Base-by-base conservation (phyloP, 345 rosid genomes). In the Hevea brasiliensis region DNA sequence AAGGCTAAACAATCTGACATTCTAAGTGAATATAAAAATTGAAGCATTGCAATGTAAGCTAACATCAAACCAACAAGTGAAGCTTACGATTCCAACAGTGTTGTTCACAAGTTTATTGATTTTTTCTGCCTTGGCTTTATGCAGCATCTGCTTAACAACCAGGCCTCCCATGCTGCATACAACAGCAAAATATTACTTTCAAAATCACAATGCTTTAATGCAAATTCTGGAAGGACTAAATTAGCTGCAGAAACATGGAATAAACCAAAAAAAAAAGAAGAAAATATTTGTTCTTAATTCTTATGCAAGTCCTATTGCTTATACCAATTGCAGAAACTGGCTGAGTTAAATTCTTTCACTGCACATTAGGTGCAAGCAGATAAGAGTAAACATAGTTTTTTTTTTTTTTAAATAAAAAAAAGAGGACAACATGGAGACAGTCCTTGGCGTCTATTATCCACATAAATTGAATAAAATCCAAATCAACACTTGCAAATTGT, bases 91-190 rank as follows among this genome's bases (percentile, higher is more conserved):
- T 78, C 99, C 99, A 82, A 88, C 81, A 1, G 98, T 95, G 84
- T 92, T 95, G 75, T 86, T 85, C 79, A 95, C 98, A 67, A 95
- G 87, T 68, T 83, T 85, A 70, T 85, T 85, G 63, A 89, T 76
- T 62, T 89, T 95, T 85, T 95, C 97, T 64, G 77, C 80, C 86
- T 85, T 95, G 17, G 98, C 98, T 89, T 84, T 89, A 83, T 86
- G 67, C 63, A 95, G 83, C 76, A 95, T 87, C 92, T 95, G 96
- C 92, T 95, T 95, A 75, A 95, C 97, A 55, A 95, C 93, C 73
- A 92, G 89, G 68, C 98, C 99, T 76, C 98, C 99, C 98, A 95
- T 84, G 81, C 98, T 95, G 89, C 89, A 82, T 47, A 66, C 44
- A 64, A 6, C 55, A 67, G 50, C 37, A 35, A 72, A 69, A 41